These are phyloP conservation scores for Pyrenula aspistea DNA, from an alignment of 495 filamentous ascomycete species.

Conservation along the genomic window DNA sequence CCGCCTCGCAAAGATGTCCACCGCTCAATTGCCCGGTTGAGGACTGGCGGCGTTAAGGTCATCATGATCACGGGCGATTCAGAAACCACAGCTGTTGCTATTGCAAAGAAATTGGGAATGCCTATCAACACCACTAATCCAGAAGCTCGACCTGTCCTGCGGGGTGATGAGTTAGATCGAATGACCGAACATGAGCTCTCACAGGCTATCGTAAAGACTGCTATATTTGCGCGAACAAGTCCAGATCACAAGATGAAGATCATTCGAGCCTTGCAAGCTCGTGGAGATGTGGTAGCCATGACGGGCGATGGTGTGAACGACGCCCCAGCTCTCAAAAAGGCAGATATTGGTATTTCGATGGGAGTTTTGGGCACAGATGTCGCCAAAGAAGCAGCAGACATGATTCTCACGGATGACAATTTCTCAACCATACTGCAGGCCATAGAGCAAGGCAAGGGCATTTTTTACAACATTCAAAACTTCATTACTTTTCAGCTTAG, in stretches of 20 bases:
- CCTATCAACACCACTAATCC: slow-evolving; percentile 37
- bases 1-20: slow-evolving; percentile 83
- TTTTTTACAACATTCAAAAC: slow-evolving; percentile 99
- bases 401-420: slow-evolving; percentile 97
- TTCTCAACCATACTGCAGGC: slow-evolving; percentile 94
- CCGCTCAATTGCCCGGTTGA: slow-evolving; percentile 76
- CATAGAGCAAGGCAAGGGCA: slow-evolving; percentile 97
- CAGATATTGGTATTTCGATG: slow-evolving; percentile 97
- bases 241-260: slow-evolving; percentile 98
- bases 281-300: slow-evolving; percentile 97
- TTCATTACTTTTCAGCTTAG: slow-evolving; percentile 98
- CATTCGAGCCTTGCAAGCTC: slow-evolving; percentile 76
- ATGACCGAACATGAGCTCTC: slow-evolving; percentile 79
- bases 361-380: slow-evolving; percentile 91
- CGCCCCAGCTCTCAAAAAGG: slow-evolving; percentile 91
- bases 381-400: slow-evolving; percentile 97
- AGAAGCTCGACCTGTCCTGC: slow-evolving; percentile 54
- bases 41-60: slow-evolving; percentile 86
- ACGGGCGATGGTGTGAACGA: slow-evolving; percentile 98
- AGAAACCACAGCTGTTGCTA: slow-evolving; percentile 85
- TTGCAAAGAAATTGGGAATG: slow-evolving; percentile 90
- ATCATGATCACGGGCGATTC: slow-evolving; percentile 99
- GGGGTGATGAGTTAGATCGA: slow-evolving; percentile 78
- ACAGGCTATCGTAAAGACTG: slow-evolving; percentile 71
- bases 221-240: slow-evolving; percentile 90